These are phyloP conservation scores for Incumbomyces delicatus DNA, from an alignment of 2,329 filamentous ascomycete genomes.

Conservation along the genomic window DNA sequence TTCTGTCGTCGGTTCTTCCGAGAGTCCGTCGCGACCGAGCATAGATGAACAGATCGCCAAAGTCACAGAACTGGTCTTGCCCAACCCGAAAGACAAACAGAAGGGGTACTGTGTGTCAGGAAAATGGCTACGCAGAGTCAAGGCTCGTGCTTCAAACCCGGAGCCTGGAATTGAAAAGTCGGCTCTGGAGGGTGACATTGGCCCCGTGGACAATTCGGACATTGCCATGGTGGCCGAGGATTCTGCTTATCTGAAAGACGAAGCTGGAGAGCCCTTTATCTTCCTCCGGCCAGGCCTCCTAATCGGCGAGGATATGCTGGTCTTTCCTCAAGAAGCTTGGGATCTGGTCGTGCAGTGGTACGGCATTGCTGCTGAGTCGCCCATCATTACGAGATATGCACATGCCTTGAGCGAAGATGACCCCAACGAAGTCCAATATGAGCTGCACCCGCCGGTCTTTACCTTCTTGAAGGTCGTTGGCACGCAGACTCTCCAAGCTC, in stretches of 20 bases:
- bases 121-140: slow-evolving; percentile 66
- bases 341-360: slow-evolving; percentile 74
- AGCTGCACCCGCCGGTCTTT: slow-evolving; percentile 76
- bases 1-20: slow-evolving; percentile 19
- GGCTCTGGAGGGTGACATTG: slow-evolving; percentile 55
- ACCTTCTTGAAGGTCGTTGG: slow-evolving; percentile 69
- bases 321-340: slow-evolving; percentile 74
- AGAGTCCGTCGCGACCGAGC: slow-evolving; percentile 29
- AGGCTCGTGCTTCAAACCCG: slow-evolving; percentile 53
- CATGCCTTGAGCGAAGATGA: slow-evolving; percentile 58
- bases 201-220: slow-evolving; percentile 78
- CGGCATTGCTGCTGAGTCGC: slow-evolving; percentile 58
- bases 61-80: slow-evolving; percentile 52
- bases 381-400: slow-evolving; percentile 63
- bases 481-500: slow-evolving; percentile 48
- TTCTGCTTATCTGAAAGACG: slow-evolving; percentile 33
- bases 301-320: slow-evolving; percentile 60
- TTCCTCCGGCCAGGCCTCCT: slow-evolving; percentile 59
- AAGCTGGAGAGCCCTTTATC: slow-evolving; percentile 50
- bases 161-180: slow-evolving; percentile 50
- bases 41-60: slow-evolving; percentile 64
- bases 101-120: slow-evolving; percentile 69
- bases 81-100: slow-evolving; percentile 41
- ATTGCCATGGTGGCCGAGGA: slow-evolving; percentile 54
- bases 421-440: slow-evolving; percentile 62